phyloP scores from a whole-genome alignment of 257 asterid genomes.

The Thymus quinquecostatus region DNA sequence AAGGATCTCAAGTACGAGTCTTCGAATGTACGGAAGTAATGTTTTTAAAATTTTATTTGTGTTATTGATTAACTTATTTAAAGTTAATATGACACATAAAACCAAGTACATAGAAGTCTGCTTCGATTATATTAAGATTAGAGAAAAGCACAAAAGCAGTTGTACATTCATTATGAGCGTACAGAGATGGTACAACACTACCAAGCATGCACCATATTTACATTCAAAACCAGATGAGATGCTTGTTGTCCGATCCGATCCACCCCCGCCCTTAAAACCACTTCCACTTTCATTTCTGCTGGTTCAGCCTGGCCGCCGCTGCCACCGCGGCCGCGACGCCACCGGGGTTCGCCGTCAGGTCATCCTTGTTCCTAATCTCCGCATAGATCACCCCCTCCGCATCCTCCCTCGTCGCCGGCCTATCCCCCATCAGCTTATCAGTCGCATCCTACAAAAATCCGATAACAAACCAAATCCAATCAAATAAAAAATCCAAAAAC shows the following conservation, averaged over 20 bases:
- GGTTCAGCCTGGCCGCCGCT: constrained; percentile 54
- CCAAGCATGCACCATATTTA: neutral
- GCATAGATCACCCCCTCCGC: constrained; percentile 59
- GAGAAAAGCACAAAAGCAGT: neutral
- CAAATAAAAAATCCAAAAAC: neutral
- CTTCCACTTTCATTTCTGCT: constrained; percentile 17
- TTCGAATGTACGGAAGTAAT: too few species aligned
- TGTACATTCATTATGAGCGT: neutral
- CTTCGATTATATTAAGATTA: too few species aligned
- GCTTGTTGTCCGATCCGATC: neutral
- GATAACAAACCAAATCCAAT: neutral
- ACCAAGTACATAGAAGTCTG: too few species aligned
- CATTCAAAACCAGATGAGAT: neutral
- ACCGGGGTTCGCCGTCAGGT: constrained; percentile 46
- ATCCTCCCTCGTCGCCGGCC: constrained; percentile 58
- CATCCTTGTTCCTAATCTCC: constrained; percentile 51
- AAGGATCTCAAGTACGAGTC: too few species aligned
- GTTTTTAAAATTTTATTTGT: too few species aligned
- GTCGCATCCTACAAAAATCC: constrained; percentile 53
- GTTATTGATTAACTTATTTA: too few species aligned
- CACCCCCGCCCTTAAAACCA: too few species aligned
- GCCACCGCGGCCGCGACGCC: constrained; percentile 60
- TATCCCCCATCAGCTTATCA: constrained; percentile 42
- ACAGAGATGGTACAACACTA: neutral
- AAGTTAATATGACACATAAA: too few species aligned